Conservation (phyloP, 345 rosid genomes). For the Mallotus nudiflorus region DNA sequence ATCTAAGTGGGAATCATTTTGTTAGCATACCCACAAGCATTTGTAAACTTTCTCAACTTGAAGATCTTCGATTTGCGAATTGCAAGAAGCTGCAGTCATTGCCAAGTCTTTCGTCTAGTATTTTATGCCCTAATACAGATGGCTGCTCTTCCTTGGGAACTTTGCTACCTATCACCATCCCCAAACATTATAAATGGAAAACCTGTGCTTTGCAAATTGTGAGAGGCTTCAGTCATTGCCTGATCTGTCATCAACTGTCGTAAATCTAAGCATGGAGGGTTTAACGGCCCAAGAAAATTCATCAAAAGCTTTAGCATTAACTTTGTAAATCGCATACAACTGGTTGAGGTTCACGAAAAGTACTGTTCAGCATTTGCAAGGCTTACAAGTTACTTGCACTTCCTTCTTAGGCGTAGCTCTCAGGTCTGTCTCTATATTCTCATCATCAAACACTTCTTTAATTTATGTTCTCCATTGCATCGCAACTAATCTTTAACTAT, state of each 20-base stretch:
- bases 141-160: conserved; percentile 10
- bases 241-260: not conserved
- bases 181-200: not conserved
- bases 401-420: conserved; percentile 8
- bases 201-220: not conserved
- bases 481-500: no score
- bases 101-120: conserved; percentile 25
- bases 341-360: conserved; percentile 10
- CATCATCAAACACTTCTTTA: no score
- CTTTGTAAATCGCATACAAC: not conserved
- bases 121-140: not conserved
- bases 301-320: not conserved
- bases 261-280: conserved; percentile 1
- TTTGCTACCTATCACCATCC: not conserved
- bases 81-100: conserved; percentile 22
- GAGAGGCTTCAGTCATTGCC: conserved; percentile 3
- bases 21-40: conserved; percentile 14
- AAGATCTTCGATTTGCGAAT: conserved; percentile 1
- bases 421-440: not conserved
- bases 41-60: conserved; percentile 10
- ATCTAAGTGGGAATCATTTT: conserved; percentile 13
- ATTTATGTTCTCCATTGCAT: no score
- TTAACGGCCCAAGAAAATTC: no score
- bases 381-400: conserved; percentile 8
- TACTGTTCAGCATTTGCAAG: not conserved